These are phyloP conservation scores for Nigrograna mackinnonii DNA, from an alignment of 2,329 filamentous ascomycete genomes.

Conservation along the genomic window DNA sequence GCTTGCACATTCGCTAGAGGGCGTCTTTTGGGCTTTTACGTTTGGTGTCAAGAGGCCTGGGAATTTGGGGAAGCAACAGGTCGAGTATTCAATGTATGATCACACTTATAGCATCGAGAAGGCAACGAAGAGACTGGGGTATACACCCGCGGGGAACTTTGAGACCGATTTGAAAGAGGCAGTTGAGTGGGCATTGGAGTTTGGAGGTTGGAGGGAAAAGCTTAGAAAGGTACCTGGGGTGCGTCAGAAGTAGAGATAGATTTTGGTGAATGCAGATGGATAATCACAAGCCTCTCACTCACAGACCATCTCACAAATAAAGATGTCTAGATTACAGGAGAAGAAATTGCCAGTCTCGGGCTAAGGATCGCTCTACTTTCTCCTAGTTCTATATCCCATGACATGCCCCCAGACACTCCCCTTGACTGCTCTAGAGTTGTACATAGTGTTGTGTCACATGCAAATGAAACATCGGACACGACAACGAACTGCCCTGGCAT, in stretches of 20 bases:
- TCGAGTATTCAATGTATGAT: slow-evolving; percentile 18
- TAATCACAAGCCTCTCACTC: no score
- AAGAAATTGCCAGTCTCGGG: no score
- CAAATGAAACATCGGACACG: no score
- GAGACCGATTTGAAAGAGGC: slow-evolving; percentile 11
- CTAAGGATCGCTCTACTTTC: no score
- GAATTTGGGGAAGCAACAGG: slow-evolving; percentile 16
- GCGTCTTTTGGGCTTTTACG: slow-evolving; percentile 21
- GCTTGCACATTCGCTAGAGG: slow-evolving; percentile 27
- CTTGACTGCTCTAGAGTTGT: no score
- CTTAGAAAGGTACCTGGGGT: slow-evolving; percentile 1
- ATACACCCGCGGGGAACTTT: slow-evolving; percentile 11
- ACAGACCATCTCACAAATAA: no score
- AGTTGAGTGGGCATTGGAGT: slow-evolving; percentile 13
- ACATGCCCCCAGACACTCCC: no score
- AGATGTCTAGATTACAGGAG: no score
- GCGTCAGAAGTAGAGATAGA: neutral
- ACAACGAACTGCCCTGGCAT: no score
- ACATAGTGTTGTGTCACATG: no score
- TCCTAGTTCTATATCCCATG: no score
- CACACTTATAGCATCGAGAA: slow-evolving; percentile 24
- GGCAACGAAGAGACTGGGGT: slow-evolving; percentile 17
- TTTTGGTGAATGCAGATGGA: no score
- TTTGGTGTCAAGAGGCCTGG: slow-evolving; percentile 16
- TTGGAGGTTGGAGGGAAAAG: slow-evolving; percentile 12